A percentile compares a stretch with the other conserved stretches of the same genome.
These are phyloP conservation scores for Boletus subparvulus DNA, from an alignment of 768 basidiomycete species.

Conservation along the genomic window DNA sequence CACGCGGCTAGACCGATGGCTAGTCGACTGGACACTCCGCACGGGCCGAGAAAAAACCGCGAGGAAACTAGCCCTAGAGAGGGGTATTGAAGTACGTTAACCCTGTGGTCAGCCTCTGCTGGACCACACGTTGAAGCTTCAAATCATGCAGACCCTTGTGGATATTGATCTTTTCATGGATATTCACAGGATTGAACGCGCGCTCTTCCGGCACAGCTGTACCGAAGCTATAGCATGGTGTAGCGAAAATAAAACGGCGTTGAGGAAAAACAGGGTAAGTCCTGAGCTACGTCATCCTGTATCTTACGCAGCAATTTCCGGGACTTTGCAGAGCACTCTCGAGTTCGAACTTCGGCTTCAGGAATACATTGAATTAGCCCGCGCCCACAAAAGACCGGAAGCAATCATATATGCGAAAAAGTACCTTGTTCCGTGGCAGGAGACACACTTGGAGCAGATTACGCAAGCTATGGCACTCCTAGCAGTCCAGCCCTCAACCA, in stretches of 20 bases:
- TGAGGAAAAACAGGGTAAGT: conserved; percentile 85
- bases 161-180: conserved; percentile 92
- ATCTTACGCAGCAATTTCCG: conserved; percentile 18
- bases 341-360: conserved; percentile 96
- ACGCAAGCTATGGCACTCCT: conserved; percentile 74
- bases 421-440: conserved; percentile 78
- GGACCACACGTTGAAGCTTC: conserved; percentile 18
- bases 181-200: conserved; percentile 81
- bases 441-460: conserved; percentile 77
- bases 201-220: conserved; percentile 72
- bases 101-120: conserved; percentile 18
- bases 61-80: conserved; percentile 68
- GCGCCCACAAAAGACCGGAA: conserved; percentile 59
- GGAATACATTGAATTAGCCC: conserved; percentile 91
- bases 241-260: conserved; percentile 89
- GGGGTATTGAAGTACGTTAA: conserved; percentile 70
- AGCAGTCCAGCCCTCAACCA: conserved; percentile 69
- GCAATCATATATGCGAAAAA: conserved; percentile 86
- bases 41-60: conserved; percentile 79
- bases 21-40: conserved; percentile 90
- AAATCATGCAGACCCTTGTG: conserved; percentile 62
- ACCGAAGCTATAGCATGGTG: conserved; percentile 94
- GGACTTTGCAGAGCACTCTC: conserved; percentile 69
- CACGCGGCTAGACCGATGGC: conserved; percentile 79
- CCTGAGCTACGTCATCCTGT: conserved; percentile 8